These are phyloP conservation scores for Diaporthe amygdali DNA, from an alignment of 2,329 filamentous ascomycete genomes.

Conservation along the genomic window DNA sequence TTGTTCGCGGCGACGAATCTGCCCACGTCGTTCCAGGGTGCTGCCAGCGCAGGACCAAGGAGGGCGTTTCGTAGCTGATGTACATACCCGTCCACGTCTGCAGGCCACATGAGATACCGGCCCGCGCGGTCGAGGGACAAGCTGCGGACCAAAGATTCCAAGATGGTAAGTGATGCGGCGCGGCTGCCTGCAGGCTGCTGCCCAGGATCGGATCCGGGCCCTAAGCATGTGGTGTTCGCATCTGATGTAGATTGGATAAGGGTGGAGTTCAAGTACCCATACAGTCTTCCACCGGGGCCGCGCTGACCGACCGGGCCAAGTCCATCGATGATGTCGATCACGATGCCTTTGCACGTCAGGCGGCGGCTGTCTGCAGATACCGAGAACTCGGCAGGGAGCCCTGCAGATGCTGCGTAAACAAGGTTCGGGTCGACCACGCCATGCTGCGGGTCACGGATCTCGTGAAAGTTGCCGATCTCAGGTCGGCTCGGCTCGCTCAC, in stretches of 20 bases:
- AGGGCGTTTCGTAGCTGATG: neutral
- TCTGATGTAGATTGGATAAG: neutral
- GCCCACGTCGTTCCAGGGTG: neutral
- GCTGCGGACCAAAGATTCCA: neutral
- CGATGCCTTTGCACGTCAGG: neutral
- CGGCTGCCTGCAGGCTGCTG: neutral
- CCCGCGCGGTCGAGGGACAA: neutral
- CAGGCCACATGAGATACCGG: neutral
- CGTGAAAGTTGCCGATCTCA: neutral
- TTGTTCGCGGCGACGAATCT: neutral
- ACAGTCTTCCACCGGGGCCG: neutral
- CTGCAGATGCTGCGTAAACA: neutral
- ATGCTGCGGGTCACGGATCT: neutral
- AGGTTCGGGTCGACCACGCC: neutral
- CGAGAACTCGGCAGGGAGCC: neutral
- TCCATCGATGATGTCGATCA: neutral
- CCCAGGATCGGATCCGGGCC: no score
- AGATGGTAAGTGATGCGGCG: neutral
- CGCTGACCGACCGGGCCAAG: neutral
- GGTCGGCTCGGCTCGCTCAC: conserved; percentile 27
- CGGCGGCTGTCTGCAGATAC: neutral
- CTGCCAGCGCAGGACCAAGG: neutral
- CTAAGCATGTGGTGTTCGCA: neutral
- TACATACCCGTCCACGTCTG: neutral
- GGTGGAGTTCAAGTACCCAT: neutral